Evolutionary conservation across 345 rosid species (phyloP), one percentile per base, ranked within the genome.

Genomic region (Hibiscus syriacus): DNA sequence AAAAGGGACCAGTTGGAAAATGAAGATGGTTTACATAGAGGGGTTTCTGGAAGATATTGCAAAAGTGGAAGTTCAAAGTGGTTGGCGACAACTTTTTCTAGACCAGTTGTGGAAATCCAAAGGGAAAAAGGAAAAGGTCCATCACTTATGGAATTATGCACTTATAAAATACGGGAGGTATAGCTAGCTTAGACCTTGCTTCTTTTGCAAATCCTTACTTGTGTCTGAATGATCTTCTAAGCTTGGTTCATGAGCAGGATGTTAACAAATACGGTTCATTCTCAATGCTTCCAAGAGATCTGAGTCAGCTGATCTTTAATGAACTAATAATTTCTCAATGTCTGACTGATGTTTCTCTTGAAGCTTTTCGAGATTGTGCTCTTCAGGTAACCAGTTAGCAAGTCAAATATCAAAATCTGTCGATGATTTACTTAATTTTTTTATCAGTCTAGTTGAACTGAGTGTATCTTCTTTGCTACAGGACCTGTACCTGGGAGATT

Each of bases 51-150:
- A 41, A 81, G 77, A 65, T 88, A 77, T 66, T 70, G 82, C 75
- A 92, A 92, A 77, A 87, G 88, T 78, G 73, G 76, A 0, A 92
- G 98, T 76, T 90, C 96, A 14, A 92, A 92, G 81, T 90, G 97
- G 97, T 78, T 85, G 76, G 80, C 75, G 1, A 87, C 93, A 55
- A 83, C 93, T 69, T 81, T 85, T 76, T 68, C 90, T 72, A 84
- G 91, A 57, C 81, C 86, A 22, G 72, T 57, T 32, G 63, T 71
- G 3, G 89, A 80, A 71, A 52, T 61, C 23, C 86, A 72, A 41
- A 73, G 67, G 45, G 76, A 66, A 2, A 69, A 70, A 67, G 87
- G 85, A 49, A 85, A 80, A 72, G 77, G 78, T 58, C 92, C 85
- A 0, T 78, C 97, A 57, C 93, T 92, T 50, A 71, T 90, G 90